phyloP scores from a whole-genome alignment of 2,329 filamentous ascomycete species.

The Rutstroemia sp. region DNA sequence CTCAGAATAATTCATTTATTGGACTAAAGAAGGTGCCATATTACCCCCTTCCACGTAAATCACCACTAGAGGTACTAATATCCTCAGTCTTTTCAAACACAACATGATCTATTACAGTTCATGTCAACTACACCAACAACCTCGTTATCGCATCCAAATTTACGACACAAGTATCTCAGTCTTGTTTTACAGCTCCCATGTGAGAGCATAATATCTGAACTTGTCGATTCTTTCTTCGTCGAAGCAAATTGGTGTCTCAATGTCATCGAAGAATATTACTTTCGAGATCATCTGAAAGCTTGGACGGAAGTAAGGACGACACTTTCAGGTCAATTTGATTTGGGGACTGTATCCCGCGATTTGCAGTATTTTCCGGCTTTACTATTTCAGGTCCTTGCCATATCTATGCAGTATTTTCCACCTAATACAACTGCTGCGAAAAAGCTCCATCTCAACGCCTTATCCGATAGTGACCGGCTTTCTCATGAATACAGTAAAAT shows the following conservation, averaged over 20 bases:
- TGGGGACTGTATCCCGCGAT: conserved; percentile 8
- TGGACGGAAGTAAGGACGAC: neutral
- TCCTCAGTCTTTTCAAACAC: conserved; percentile 31
- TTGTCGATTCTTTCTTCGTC: conserved; percentile 4
- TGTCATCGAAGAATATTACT: conserved; percentile 9
- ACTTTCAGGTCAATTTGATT: neutral
- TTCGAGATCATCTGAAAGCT: conserved; percentile 4
- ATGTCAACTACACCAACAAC: conserved; percentile 26
- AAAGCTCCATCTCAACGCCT: conserved; percentile 1
- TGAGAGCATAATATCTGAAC: neutral
- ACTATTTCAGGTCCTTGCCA: conserved; percentile 13
- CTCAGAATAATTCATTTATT: neutral
- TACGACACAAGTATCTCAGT: conserved; percentile 3
- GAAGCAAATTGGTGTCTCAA: conserved; percentile 9
- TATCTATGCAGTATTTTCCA: conserved; percentile 10
- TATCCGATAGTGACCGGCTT: conserved; percentile 3
- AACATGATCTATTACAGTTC: conserved; percentile 23
- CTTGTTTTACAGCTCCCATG: conserved; percentile 6
- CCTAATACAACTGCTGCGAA: neutral
- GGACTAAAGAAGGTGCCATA: conserved; percentile 16
- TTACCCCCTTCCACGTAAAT: neutral
- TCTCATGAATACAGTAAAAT: conserved; percentile 10
- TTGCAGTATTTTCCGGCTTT: conserved; percentile 13
- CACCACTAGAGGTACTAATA: conserved; percentile 32
- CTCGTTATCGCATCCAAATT: conserved; percentile 1